A percentile compares a stretch with the other conserved stretches of the same genome.
These are phyloP conservation scores for Juncus effusus DNA, from an alignment of 176 grass and related monocot genomes.

Conservation along the genomic window DNA sequence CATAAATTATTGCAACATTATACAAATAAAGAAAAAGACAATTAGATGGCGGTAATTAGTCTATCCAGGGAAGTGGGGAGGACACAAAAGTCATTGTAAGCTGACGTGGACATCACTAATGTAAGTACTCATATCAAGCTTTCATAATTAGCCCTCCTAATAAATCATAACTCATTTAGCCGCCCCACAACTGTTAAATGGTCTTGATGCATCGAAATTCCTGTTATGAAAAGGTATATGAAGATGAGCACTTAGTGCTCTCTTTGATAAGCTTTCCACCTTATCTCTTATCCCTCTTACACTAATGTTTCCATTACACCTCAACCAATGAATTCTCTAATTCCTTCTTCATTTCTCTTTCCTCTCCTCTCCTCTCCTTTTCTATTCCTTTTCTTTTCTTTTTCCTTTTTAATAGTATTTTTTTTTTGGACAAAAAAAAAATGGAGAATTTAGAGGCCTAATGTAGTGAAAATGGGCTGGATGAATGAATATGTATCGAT, in stretches of 20 bases:
- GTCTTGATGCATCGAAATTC: too few relatives aligned
- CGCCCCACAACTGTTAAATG: too few relatives aligned
- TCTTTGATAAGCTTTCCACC: constrained; percentile 29
- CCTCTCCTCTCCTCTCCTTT: background rate
- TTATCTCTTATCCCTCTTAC: constrained; percentile 11
- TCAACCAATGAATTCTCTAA: constrained; percentile 7
- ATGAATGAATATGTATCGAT: too few relatives aligned
- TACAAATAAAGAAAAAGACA: background rate
- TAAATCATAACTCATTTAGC: background rate
- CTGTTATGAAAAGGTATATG: background rate
- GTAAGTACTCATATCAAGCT: background rate
- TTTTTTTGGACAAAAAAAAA: background rate
- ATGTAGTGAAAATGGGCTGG: too few relatives aligned
- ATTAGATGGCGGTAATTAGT: background rate
- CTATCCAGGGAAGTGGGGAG: constrained; percentile 8
- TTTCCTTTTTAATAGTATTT: constrained; percentile 3
- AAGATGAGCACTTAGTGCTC: constrained; percentile 20
- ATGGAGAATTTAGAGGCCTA: background rate
- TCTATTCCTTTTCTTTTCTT: background rate
- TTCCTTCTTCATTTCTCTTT: background rate
- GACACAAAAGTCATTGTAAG: background rate
- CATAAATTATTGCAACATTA: background rate
- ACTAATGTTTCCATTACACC: constrained; percentile 9
- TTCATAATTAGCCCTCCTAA: background rate
- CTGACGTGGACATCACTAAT: constrained; percentile 21